These are phyloP conservation scores for Daldinia concentrica DNA, from an alignment of 495 filamentous ascomycete species.

Conservation along the genomic window DNA sequence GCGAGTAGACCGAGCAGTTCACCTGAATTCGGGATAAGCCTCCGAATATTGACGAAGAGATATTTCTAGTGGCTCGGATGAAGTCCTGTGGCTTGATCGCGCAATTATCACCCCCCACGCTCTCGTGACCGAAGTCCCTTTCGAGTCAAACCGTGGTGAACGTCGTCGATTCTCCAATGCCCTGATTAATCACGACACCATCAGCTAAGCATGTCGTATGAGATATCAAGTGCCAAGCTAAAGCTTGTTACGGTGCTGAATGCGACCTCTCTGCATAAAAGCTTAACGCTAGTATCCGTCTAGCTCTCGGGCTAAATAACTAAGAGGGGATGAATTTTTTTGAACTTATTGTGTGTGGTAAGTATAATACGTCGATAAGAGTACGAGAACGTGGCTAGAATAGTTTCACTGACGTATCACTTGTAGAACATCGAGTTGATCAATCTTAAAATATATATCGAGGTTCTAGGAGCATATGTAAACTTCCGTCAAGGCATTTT, in stretches of 20 bases:
- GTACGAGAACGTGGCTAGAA: neutral
- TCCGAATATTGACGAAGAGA: neutral
- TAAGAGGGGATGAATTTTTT: neutral
- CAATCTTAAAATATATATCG: neutral
- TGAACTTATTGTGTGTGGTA: neutral
- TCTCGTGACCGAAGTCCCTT: conserved; percentile 26
- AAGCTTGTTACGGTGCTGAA: neutral
- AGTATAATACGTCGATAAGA: neutral
- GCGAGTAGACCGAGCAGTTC: neutral
- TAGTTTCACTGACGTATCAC: neutral
- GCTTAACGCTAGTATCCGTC: neutral
- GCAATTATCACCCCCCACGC: neutral
- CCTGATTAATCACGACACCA: neutral
- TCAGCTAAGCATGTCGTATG: neutral
- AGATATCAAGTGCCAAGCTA: conserved; percentile 1
- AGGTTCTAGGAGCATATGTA: conserved; percentile 6
- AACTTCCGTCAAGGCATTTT: neutral
- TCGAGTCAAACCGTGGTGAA: neutral
- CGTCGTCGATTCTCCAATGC: neutral
- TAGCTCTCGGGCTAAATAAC: neutral
- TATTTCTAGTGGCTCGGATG: neutral
- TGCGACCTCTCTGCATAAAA: neutral
- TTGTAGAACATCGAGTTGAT: neutral
- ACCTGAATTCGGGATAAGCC: neutral
- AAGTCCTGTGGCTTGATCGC: neutral